Evolutionary conservation across 2,329 filamentous ascomycete species (phyloP).

Genomic region (Helotiales sp.): DNA sequence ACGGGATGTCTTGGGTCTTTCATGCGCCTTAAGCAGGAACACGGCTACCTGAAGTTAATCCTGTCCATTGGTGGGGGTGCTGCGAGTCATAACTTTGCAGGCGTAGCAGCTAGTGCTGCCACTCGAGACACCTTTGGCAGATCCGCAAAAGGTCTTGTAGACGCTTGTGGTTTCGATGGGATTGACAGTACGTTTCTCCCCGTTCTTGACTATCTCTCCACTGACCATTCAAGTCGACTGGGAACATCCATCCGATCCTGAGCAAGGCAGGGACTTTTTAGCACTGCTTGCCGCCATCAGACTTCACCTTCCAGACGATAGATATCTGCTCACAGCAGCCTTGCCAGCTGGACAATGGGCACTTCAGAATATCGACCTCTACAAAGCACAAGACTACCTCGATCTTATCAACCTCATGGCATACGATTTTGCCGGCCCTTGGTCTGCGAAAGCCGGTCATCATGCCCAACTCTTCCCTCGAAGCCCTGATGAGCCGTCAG

Average conservation of each 20-base stretch:
- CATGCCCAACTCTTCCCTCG: conserved; percentile 73
- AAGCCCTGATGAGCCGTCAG: conserved; percentile 58
- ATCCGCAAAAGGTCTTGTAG: conserved; percentile 65
- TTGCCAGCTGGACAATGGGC: conserved; percentile 68
- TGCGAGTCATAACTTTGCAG: conserved; percentile 66
- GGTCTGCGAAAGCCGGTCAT: conserved; percentile 68
- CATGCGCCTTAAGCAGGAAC: conserved; percentile 68
- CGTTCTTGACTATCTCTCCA: not conserved
- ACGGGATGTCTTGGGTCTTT: conserved; percentile 73
- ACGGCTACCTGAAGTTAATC: conserved; percentile 71
- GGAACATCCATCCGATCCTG: conserved; percentile 69
- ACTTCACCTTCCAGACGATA: conserved; percentile 64
- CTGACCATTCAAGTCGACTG: conserved; percentile 64
- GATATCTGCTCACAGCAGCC: conserved; percentile 70
- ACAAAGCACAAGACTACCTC: conserved; percentile 61
- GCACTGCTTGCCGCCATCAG: conserved; percentile 67
- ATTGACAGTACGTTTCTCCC: conserved; percentile 65
- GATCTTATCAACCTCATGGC: conserved; percentile 79
- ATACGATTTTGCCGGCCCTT: conserved; percentile 76
- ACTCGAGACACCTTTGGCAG: conserved; percentile 69
- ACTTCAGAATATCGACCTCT: conserved; percentile 68
- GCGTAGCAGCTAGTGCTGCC: conserved; percentile 61
- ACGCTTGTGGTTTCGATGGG: conserved; percentile 70
- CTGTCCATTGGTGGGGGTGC: conserved; percentile 72
- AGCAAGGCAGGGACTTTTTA: conserved; percentile 71